Base-by-base conservation (phyloP, 1,284 basidiomycete genomes). In the Testicularia cyperi region DNA sequence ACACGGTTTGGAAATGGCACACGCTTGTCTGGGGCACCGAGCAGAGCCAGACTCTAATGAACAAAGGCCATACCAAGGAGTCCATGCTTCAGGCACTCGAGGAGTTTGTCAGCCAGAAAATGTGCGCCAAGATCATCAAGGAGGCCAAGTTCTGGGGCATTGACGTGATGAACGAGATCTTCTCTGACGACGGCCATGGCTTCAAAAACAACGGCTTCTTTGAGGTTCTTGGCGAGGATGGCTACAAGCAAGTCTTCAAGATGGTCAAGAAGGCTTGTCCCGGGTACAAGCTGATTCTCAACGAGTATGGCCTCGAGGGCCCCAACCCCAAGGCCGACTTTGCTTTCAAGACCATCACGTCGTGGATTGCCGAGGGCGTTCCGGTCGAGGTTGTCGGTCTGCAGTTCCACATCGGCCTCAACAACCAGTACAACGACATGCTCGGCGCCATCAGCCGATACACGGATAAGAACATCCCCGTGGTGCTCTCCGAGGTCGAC, bases 131-230 rank as follows among this genome's bases (percentile, higher is more conserved):
- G 46, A 51, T 54, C 43, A 45, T 61, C 20, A 61, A 61, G 43
- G 57, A 61, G 37, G 38, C 51, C 46, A 32, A 54, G 23, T 61
- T 61, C 32, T 61, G 51, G 51, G 46, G 24, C 22, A 61, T 61
- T 36, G 57, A 61, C 16, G 57, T 51, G 10, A 45, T 61, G 35
- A 61, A 61, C 51, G 57, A 61, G 40, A 43, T 61, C n/a, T 61
- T 61, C 16, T 38, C 36, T 21, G 51, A 61, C 39, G 42, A 43
- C 23, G 57, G 57, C 6, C 35, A 30, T 2, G 57, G 56, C 12
- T 60, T 60, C 45, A 60, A 60, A 42, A 54, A 53, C 31, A 60
- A 60, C 22, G 56, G 56, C 18, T 60, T 48, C 49, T 60, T 60
- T 22, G 56, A 60, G 13, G 45, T 49, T 10, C 53, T 60, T 9